Evolutionary conservation across 2,329 filamentous ascomycete species (phyloP), one percentile per base, ranked within the genome.

Genomic region (Seiridium cupressi): DNA sequence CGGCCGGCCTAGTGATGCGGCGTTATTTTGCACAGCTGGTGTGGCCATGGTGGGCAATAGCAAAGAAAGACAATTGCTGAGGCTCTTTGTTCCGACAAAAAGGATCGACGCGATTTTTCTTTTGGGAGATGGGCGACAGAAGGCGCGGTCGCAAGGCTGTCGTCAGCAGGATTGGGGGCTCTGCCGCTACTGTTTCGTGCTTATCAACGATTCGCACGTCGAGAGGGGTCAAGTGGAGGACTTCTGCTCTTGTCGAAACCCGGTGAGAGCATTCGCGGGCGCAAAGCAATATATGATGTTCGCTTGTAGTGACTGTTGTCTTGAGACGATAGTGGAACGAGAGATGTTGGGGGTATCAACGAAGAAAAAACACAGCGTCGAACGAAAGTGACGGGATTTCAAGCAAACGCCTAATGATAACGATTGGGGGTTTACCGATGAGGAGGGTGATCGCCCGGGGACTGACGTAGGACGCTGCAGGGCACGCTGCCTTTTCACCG

Each of bases 1-100:
- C 57, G 71, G 69, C 60, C 66, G 67, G 51, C 62, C 67, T 32
- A 68, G 69, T 42, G 69, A 68, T 34, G 44, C 32, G 64, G 66
- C 69, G 58, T 70, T 69, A 54, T 60, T 67, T 59, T 66, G 64
- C 31, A 60, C 44, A 44, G 68, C 65, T 11, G 66, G 61, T 3
- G 67, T 65, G 32, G 57, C 56, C 42, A 57, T 57, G 26, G 34
- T 31, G 44, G 9, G 26, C 8, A 34, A n/a, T 44, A 10, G 42
- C n/a, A 31, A 47, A 31, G 38, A 44, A 38, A n/a, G 53, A 44
- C 53, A 31, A 55, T 32, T 32, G 11, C 35, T 32, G 26, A 26
- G 32, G 47, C 4, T 53, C n/a, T 38, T 38, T n/a, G n/a, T 9
- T 53, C 32, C 31, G 3, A 7, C 13, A 18, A 35, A 38, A 35